Conservation (phyloP, 768 basidiomycete genomes). For the Serendipita vermifera region DNA sequence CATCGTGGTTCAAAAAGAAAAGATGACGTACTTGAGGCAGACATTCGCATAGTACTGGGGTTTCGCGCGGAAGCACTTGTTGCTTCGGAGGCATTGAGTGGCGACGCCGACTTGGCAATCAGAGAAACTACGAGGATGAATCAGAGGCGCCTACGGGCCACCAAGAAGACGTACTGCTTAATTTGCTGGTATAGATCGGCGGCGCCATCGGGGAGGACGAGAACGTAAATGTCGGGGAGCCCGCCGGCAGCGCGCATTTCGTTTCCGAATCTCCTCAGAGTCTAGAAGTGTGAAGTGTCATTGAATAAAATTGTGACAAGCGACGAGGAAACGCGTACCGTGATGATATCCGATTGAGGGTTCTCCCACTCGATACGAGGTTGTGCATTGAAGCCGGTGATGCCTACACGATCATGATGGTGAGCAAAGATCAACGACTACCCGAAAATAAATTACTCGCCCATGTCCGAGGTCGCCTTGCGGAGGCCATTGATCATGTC, state of each 20-base stretch:
- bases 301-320: not conserved
- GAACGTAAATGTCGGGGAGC: slow-evolving; percentile 47
- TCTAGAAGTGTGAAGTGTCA: not conserved
- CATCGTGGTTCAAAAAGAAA: not conserved
- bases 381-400: slow-evolving; percentile 34
- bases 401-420: slow-evolving; percentile 33
- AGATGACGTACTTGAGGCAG: slow-evolving; percentile 50
- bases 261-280: slow-evolving; percentile 17
- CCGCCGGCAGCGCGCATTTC: slow-evolving; percentile 41
- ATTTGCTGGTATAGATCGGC: slow-evolving; percentile 65
- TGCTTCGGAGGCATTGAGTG: slow-evolving; percentile 62
- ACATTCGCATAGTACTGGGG: slow-evolving; percentile 69
- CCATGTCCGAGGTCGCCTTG: slow-evolving; percentile 39
- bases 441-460: slow-evolving; percentile 29
- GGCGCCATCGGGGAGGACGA: slow-evolving; percentile 58
- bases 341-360: slow-evolving; percentile 41
- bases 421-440: not conserved
- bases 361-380: slow-evolving; percentile 43
- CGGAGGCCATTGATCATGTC: slow-evolving; percentile 46
- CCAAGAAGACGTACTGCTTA: slow-evolving; percentile 49
- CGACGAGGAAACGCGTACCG: slow-evolving; percentile 23
- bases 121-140: slow-evolving; percentile 1
- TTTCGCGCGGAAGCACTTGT: slow-evolving; percentile 53
- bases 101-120: slow-evolving; percentile 49
- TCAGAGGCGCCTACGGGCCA: not conserved